These are phyloP conservation scores for Chaetomium sp. DNA, from an alignment of 2,329 filamentous ascomycete genomes.

Conservation along the genomic window DNA sequence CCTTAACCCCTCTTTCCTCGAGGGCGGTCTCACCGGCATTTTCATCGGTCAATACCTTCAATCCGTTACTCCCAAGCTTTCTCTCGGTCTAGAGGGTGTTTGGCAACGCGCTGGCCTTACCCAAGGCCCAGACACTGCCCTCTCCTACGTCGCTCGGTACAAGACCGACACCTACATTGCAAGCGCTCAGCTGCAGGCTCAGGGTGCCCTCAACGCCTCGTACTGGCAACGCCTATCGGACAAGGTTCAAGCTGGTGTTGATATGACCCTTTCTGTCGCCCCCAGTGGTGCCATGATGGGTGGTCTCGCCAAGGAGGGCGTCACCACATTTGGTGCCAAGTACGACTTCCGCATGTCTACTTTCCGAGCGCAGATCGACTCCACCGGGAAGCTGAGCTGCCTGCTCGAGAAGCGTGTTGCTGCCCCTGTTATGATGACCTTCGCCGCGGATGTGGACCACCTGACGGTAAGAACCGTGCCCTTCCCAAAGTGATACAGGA, in stretches of 20 bases:
- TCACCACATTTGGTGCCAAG: constrained; percentile 88
- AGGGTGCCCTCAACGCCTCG: constrained; percentile 80
- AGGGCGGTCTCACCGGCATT: constrained; percentile 90
- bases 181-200: constrained; percentile 80
- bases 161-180: constrained; percentile 89
- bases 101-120: constrained; percentile 84
- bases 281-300: constrained; percentile 67
- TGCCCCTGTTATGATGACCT: constrained; percentile 85
- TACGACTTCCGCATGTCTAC: constrained; percentile 96
- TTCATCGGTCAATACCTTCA: constrained; percentile 95
- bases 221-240: constrained; percentile 94
- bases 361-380: constrained; percentile 94
- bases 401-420: constrained; percentile 93
- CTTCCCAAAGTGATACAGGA: not conserved
- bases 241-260: constrained; percentile 92
- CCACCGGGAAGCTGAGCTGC: constrained; percentile 86
- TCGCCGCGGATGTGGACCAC: constrained; percentile 95
- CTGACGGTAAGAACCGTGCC: constrained; percentile 59
- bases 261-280: constrained; percentile 82
- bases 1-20: constrained; percentile 88
- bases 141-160: constrained; percentile 89
- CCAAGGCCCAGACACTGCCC: constrained; percentile 80
- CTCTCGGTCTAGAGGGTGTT: constrained; percentile 84
- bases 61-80: constrained; percentile 77
- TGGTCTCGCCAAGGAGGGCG: constrained; percentile 73